Conservation (phyloP, 139 green algal genomes). For the Chlamydomonas schloesseri region DNA sequence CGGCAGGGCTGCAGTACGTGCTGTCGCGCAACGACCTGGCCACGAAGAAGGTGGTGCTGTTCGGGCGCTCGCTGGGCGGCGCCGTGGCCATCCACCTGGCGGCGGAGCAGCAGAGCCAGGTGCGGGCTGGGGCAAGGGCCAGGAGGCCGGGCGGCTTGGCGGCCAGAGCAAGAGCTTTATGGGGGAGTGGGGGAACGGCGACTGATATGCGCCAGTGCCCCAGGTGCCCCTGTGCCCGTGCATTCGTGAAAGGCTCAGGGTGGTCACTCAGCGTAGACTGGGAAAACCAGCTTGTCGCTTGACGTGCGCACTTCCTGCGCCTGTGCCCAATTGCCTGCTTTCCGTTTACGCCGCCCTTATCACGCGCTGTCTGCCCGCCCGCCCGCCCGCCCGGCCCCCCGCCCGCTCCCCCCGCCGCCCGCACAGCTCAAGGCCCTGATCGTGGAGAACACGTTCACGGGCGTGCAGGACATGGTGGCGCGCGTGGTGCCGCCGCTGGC, state of each 20-base stretch:
- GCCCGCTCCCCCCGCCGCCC: background rate
- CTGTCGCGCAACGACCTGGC: constrained; percentile 65
- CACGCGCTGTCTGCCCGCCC: no score
- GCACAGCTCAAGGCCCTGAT: constrained; percentile 73
- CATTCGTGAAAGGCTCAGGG: no score
- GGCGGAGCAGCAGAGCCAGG: constrained; percentile 70
- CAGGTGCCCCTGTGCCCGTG: no score
- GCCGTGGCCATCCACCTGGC: constrained; percentile 84
- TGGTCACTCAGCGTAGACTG: no score
- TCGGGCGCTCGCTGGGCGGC: constrained; percentile 87
- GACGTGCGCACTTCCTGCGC: no score
- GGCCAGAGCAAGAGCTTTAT: no score
- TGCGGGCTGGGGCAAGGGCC: constrained; percentile 7
- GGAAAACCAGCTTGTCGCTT: no score
- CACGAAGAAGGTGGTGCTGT: constrained; percentile 70
- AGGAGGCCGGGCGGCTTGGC: no score
- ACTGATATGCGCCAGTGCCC: no score
- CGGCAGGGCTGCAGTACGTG: constrained; percentile 76
- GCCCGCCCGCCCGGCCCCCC: background rate
- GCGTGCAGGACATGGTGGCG: constrained; percentile 69
- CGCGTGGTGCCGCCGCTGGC: constrained; percentile 72
- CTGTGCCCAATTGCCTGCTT: no score
- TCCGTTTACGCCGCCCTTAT: no score
- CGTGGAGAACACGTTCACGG: constrained; percentile 92
- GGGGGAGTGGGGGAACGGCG: no score